phyloP scores from a whole-genome alignment of 1,284 basidiomycete genomes.

The Pseudozyma pruni region DNA sequence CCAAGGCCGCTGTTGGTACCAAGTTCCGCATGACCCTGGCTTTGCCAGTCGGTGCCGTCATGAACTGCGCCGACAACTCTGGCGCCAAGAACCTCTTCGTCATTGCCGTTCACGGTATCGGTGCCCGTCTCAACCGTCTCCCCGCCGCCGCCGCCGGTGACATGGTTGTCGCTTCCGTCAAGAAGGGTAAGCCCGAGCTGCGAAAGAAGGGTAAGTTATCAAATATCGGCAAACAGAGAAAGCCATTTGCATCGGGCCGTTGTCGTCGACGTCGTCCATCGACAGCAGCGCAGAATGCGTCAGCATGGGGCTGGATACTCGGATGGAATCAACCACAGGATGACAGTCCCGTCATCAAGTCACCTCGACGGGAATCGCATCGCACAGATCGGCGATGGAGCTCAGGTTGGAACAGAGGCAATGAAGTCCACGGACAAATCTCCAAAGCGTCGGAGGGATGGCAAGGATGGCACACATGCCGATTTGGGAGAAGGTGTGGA shows the following conservation, averaged over 20 bases:
- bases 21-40: conserved; percentile 84
- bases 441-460: too few species aligned
- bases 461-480: too few species aligned
- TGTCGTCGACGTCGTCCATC: conserved; percentile 9
- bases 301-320: too few species aligned
- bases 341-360: too few species aligned
- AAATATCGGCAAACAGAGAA: neutral
- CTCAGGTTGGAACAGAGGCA: too few species aligned
- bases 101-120: conserved; percentile 91
- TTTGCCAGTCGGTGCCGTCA: conserved; percentile 96
- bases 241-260: conserved; percentile 2
- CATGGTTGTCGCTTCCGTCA: conserved; percentile 98
- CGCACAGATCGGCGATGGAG: too few species aligned
- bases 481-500: too few species aligned
- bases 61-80: conserved; percentile 99
- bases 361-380: too few species aligned
- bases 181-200: conserved; percentile 99
- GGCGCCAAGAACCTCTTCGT: conserved; percentile 95
- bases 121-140: conserved; percentile 95
- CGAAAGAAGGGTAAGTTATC: conserved; percentile 92
- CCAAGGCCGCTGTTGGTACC: conserved; percentile 77
- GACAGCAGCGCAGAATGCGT: neutral
- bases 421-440: too few species aligned
- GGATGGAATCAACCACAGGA: too few species aligned
- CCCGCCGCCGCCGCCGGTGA: conserved; percentile 98